Evolutionary conservation across 305 asterid species (phyloP).

Genomic region (Caryopteris hybrid): DNA sequence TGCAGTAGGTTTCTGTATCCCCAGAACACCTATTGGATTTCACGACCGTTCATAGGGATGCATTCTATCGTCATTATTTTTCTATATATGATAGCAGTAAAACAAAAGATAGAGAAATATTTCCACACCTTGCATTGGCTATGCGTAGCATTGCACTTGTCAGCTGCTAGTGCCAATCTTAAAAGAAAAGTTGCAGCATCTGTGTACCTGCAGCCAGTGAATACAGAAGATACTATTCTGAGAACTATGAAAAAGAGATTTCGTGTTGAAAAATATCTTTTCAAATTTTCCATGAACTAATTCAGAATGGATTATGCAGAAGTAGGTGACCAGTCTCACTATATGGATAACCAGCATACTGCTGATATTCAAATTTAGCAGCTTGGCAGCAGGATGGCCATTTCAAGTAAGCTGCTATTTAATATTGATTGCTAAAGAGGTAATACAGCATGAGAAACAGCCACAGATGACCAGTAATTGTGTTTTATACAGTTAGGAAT

Average conservation of each 20-base stretch:
- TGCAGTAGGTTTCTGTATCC: neutral
- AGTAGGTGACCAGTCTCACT: neutral
- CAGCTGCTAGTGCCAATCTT: constrained; percentile 82
- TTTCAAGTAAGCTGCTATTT: constrained; percentile 1
- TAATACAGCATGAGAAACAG: neutral
- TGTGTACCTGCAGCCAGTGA: constrained; percentile 48
- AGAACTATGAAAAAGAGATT: neutral
- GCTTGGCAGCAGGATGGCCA: too few relatives aligned
- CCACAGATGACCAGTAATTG: neutral
- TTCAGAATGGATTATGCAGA: neutral
- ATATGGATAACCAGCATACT: neutral
- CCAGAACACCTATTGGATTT: neutral
- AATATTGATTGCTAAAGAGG: neutral
- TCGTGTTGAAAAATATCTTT: neutral
- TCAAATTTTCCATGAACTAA: neutral
- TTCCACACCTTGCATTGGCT: constrained; percentile 88
- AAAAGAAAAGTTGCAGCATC: constrained; percentile 81
- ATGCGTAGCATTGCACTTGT: constrained; percentile 76
- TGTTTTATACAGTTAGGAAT: neutral
- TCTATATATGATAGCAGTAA: neutral
- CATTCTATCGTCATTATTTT: neutral
- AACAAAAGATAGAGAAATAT: constrained; percentile 15
- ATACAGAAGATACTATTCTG: constrained; percentile 15
- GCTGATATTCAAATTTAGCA: neutral
- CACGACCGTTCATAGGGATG: neutral